These are phyloP conservation scores for Gossypium sturtianum DNA, from an alignment of 345 rosid species.

Conservation along the genomic window DNA sequence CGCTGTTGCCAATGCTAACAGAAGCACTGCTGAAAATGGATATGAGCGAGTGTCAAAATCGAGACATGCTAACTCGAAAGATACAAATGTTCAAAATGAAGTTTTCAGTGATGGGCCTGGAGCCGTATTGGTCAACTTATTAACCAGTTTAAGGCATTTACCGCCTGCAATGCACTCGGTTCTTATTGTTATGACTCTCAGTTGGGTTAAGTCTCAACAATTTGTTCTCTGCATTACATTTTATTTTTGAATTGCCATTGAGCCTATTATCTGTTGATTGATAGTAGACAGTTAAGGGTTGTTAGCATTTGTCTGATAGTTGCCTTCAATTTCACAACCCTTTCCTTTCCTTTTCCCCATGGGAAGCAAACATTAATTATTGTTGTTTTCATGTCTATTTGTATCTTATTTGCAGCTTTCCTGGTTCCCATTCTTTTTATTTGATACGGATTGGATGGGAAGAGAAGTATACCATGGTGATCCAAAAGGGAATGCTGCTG, in stretches of 20 bases:
- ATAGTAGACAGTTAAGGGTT: neutral
- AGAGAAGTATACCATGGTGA: constrained; percentile 93
- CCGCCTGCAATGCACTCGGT: constrained; percentile 93
- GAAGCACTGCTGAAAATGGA: constrained; percentile 26
- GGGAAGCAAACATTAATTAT: neutral
- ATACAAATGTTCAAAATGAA: constrained; percentile 39
- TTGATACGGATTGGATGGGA: constrained; percentile 99
- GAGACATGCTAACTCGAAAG: constrained; percentile 30
- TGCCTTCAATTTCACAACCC: neutral
- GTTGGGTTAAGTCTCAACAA: constrained; percentile 66
- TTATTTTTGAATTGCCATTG: neutral
- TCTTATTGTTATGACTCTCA: constrained; percentile 88
- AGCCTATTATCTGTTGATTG: neutral
- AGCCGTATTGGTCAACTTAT: constrained; percentile 78
- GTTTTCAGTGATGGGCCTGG: constrained; percentile 71
- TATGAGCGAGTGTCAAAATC: constrained; percentile 30
- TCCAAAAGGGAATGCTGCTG: constrained; percentile 61
- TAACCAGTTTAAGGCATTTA: constrained; percentile 93
- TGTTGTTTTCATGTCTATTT: constrained; percentile 7
- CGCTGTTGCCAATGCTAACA: constrained; percentile 24
- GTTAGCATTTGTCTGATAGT: neutral
- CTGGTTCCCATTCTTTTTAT: constrained; percentile 96
- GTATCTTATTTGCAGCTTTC: constrained; percentile 60
- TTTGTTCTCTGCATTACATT: neutral
- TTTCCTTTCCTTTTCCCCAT: neutral